A percentile compares a stretch with the other conserved stretches of the same genome.
Conservation (phyloP, 495 filamentous ascomycete species). For the Articulospora tetracladia region DNA sequence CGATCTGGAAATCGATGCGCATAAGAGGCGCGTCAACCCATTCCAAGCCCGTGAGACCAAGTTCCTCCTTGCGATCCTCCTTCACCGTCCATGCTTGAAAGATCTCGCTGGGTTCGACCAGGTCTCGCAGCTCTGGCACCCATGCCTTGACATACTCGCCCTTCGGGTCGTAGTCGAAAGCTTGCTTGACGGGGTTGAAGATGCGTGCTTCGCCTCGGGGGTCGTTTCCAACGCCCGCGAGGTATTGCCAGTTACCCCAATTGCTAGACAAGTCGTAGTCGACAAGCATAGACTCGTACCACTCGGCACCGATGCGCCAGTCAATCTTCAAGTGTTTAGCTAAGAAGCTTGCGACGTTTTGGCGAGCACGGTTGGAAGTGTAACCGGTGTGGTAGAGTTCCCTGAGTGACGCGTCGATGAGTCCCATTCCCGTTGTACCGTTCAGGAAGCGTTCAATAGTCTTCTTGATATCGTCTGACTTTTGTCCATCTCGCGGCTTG, state of each 20-base stretch:
- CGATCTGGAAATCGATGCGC: slow-evolving; percentile 40
- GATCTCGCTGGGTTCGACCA: slow-evolving; percentile 43
- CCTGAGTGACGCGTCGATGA: slow-evolving; percentile 68
- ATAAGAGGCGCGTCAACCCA: slow-evolving; percentile 44
- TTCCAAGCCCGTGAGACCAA: slow-evolving; percentile 46
- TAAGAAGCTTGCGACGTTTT: slow-evolving; percentile 70
- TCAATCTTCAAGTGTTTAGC: slow-evolving; percentile 67
- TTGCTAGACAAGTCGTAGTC: slow-evolving; percentile 72
- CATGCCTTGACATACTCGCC: slow-evolving; percentile 64
- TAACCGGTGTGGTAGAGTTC: slow-evolving; percentile 69
- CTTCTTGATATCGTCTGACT: slow-evolving; percentile 25
- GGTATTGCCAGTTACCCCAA: slow-evolving; percentile 78
- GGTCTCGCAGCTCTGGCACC: slow-evolving; percentile 51
- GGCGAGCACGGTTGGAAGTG: slow-evolving; percentile 64
- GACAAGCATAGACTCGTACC: slow-evolving; percentile 66
- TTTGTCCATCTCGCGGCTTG: slow-evolving; percentile 10
- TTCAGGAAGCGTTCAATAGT: slow-evolving; percentile 46
- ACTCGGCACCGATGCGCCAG: slow-evolving; percentile 74
- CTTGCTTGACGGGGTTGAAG: slow-evolving; percentile 73
- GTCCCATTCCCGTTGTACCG: slow-evolving; percentile 62
- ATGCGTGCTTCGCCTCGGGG: slow-evolving; percentile 53
- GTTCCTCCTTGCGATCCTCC: slow-evolving; percentile 41
- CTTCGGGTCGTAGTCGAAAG: slow-evolving; percentile 61
- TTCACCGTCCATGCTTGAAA: slow-evolving; percentile 62
- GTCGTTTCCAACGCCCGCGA: slow-evolving; percentile 70